Base-by-base conservation (phyloP, 176 grass and related monocot genomes). In the Juncus effusus region DNA sequence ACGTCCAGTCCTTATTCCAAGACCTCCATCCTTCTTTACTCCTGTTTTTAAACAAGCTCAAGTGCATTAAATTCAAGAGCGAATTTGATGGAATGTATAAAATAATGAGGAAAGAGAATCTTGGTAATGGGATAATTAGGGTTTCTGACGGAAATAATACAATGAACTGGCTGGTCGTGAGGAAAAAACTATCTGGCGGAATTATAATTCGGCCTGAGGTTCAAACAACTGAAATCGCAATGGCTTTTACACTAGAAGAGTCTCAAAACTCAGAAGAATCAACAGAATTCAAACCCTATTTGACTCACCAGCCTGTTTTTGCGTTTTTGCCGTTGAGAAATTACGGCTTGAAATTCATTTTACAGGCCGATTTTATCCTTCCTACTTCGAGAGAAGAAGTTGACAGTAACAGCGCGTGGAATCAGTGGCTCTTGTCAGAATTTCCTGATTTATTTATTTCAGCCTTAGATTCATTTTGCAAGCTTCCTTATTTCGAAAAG, bases 381-480 rank as follows among this genome's bases (percentile, higher is more conserved):
- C 88, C 93, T 72, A 88, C 93, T 84, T 97, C 93, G 16, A 91
- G 93, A 82, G 93, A 97, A 61, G 93, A 97, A 80, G 93, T 97
- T 44, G 93, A 97, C 81, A 79, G 85, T n/a, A 86, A 97, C 64
- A 97, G 81, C 79, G 82, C 88, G 61, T 97, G 93, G 93, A 97
- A 97, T 56, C 93, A 97, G 59, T 97, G 93, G 93, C 83, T 97
- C 60, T 40, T 97, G 51, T 91, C 93, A 10, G 88, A 97, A 79
- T 89, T 86, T 40, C 93, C 93, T 50, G 68, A 82, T 77, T 74
- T 97, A 56, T 92, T 97, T 73, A 61, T 97, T 19, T 74, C 72
- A 63, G 77, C 88, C 14, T 72, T 79, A 74, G 79, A 80, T 83
- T 84, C 85, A 36, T 92, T 97, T 80, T 92, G 82, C 79, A 75